phyloP scores from a whole-genome alignment of 2,329 filamentous ascomycete species.

The Aspergillus oerlinghausenensis region DNA sequence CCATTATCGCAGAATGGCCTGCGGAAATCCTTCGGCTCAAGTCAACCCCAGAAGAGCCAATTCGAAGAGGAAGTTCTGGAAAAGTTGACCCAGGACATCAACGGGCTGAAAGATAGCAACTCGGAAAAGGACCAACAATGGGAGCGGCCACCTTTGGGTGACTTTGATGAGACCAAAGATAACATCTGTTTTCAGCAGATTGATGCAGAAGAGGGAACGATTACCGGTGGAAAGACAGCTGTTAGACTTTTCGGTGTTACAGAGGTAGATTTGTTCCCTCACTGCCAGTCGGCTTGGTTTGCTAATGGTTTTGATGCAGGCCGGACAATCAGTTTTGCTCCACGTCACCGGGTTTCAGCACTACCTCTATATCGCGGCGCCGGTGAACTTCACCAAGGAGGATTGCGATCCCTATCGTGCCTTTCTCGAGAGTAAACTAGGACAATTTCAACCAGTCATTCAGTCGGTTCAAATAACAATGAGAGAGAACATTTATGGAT shows the following conservation, averaged over 20 bases:
- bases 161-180: constrained; percentile 61
- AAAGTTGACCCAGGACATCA: constrained; percentile 92
- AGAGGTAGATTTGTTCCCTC: constrained; percentile 47
- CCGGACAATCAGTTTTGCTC: constrained; percentile 84
- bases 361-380: constrained; percentile 90
- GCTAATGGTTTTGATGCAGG: constrained; percentile 31
- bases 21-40: constrained; percentile 57
- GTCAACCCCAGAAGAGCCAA: constrained; percentile 69
- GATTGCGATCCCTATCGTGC: constrained; percentile 75
- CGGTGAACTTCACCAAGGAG: constrained; percentile 69
- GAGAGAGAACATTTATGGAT: constrained; percentile 88
- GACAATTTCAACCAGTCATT: constrained; percentile 68
- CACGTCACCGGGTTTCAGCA: constrained; percentile 96
- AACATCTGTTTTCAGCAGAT: constrained; percentile 91
- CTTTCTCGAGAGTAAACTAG: constrained; percentile 74
- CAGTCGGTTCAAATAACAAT: constrained; percentile 76
- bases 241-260: constrained; percentile 95
- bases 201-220: constrained; percentile 82
- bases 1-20: constrained; percentile 57
- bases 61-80: constrained; percentile 94
- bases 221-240: constrained; percentile 70
- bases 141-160: constrained; percentile 61
- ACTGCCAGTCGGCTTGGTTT: constrained; percentile 17
- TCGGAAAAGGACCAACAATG: constrained; percentile 91
- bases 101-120: constrained; percentile 77